phyloP scores from a whole-genome alignment of 73 alveolate genomes.

The Paramecium biaurelia region DNA sequence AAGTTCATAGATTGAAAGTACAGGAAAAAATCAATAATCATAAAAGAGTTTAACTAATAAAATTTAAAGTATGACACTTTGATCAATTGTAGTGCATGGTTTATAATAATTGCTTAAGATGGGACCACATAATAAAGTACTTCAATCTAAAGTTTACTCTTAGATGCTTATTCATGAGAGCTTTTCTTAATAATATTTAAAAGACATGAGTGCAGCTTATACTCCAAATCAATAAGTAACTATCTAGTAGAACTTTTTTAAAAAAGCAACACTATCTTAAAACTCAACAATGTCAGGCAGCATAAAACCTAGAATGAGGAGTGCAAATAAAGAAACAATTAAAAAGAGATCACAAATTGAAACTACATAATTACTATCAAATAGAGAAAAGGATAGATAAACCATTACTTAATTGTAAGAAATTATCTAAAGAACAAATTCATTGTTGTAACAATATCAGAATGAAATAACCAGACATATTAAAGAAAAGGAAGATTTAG shows the following conservation, averaged over 20 bases:
- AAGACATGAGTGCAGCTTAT: not conserved
- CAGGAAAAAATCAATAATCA: not conserved
- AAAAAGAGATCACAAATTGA: not conserved
- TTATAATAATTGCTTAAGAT: constrained; percentile 18
- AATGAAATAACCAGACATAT: not conserved
- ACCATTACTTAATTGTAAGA: not conserved
- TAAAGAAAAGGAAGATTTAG: not conserved
- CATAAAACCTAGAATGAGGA: constrained; percentile 23
- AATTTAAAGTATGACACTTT: not conserved
- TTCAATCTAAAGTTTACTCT: constrained; percentile 20
- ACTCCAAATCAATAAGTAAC: not conserved
- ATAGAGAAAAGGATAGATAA: constrained; percentile 35
- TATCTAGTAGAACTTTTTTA: constrained; percentile 7
- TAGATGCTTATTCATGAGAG: constrained; percentile 32
- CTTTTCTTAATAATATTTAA: constrained; percentile 36
- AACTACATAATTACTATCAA: constrained; percentile 10
- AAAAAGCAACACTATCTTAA: not conserved
- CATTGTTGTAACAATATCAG: not conserved
- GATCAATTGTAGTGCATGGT: constrained; percentile 35
- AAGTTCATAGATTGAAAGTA: constrained; percentile 14
- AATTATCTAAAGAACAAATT: not conserved
- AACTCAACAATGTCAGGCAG: constrained; percentile 51
- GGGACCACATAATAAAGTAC: not conserved
- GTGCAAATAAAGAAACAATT: constrained; percentile 32
- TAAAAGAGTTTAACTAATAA: not conserved